A percentile compares a stretch with the other conserved stretches of the same genome.
Conservation (phyloP, 192 early-diverging fungal genomes). For the Coemansia sp. region DNA sequence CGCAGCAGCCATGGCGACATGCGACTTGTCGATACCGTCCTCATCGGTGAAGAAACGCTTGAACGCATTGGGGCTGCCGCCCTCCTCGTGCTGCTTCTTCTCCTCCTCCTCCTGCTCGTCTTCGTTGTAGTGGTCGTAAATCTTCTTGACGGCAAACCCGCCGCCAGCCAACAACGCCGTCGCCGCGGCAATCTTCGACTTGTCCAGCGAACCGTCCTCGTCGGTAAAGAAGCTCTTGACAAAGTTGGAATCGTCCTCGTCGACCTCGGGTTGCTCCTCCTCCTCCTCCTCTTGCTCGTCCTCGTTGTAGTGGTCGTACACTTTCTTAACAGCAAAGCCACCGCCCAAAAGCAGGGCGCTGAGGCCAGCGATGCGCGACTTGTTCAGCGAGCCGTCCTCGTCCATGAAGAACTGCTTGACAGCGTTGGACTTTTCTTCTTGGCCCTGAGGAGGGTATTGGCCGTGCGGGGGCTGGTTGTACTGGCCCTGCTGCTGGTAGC, state of each 20-base stretch:
- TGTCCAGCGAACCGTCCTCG: slow-evolving; percentile 18
- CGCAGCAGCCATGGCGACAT: slow-evolving; percentile 14
- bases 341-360: slow-evolving; percentile 6
- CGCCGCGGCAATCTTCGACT: slow-evolving; percentile 16
- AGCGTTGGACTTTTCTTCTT: not conserved
- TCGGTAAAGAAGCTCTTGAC: slow-evolving; percentile 22
- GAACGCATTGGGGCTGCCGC: slow-evolving; percentile 8
- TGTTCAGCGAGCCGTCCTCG: slow-evolving; percentile 15
- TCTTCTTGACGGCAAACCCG: slow-evolving; percentile 18
- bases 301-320: slow-evolving; percentile 11
- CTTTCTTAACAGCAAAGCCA: slow-evolving; percentile 19
- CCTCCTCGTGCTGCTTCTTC: slow-evolving; percentile 4
- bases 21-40: slow-evolving; percentile 37
- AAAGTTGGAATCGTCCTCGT: slow-evolving; percentile 10
- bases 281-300: slow-evolving; percentile 9
- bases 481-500: slow-evolving; percentile 1
- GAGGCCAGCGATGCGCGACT: not conserved
- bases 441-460: not conserved
- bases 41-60: slow-evolving; percentile 25
- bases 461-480: slow-evolving; percentile 3
- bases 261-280: slow-evolving; percentile 7
- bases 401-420: slow-evolving; percentile 21
- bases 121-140: slow-evolving; percentile 14
- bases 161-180: slow-evolving; percentile 3
- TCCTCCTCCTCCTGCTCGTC: slow-evolving; percentile 15